phyloP scores from a whole-genome alignment of 257 asterid genomes.

The Fraxinus excelsior region DNA sequence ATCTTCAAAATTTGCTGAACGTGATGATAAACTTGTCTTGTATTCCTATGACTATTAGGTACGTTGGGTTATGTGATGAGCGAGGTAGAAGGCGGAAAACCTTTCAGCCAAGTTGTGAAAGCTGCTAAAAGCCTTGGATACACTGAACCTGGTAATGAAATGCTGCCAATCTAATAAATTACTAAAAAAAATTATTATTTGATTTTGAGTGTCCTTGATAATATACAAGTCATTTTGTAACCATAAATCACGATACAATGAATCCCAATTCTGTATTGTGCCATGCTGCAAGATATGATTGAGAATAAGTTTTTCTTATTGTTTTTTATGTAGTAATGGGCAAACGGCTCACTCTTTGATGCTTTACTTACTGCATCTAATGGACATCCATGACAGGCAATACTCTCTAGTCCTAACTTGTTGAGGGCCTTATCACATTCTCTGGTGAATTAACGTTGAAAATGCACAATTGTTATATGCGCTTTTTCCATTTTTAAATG shows the following conservation, averaged over 20 bases:
- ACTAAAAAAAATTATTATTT: slow-evolving; percentile 6
- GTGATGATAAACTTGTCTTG: slow-evolving; percentile 16
- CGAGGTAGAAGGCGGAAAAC: slow-evolving; percentile 84
- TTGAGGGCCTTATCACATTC: not conserved
- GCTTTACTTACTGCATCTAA: not conserved
- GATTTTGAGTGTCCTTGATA: slow-evolving; percentile 1
- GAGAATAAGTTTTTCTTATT: not conserved
- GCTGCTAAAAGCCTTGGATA: slow-evolving; percentile 87
- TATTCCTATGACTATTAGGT: slow-evolving; percentile 49
- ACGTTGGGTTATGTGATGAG: slow-evolving; percentile 97
- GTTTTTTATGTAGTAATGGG: not conserved
- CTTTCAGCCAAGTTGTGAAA: slow-evolving; percentile 82
- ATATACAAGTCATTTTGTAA: not conserved
- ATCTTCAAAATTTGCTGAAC: slow-evolving; percentile 14
- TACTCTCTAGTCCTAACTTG: not conserved
- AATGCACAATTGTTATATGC: not conserved
- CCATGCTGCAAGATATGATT: slow-evolving; percentile 11
- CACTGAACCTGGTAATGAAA: slow-evolving; percentile 85
- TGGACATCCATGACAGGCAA: not conserved
- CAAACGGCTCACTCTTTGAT: too few species aligned
- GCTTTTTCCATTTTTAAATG: not conserved
- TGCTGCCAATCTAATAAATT: slow-evolving; percentile 2
- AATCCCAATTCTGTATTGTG: not conserved
- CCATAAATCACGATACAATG: slow-evolving; percentile 4
- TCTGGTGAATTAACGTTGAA: not conserved